phyloP scores from a whole-genome alignment of 306 rosid species.

The Malus asiatica region DNA sequence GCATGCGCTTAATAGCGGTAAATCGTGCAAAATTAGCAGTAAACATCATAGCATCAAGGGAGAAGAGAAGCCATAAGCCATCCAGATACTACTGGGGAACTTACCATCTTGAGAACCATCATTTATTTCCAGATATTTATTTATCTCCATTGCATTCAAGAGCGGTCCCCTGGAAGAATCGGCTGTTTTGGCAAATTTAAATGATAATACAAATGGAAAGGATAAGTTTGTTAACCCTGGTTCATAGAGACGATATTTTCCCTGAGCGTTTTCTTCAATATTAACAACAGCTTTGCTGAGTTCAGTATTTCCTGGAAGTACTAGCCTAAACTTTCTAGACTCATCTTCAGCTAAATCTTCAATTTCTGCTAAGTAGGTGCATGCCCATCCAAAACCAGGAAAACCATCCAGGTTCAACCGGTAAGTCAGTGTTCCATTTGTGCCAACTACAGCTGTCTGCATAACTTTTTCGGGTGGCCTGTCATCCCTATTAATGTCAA shows the following conservation, averaged over 20 bases:
- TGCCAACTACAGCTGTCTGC: constrained; percentile 96
- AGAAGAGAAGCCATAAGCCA: background rate
- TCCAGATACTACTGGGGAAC: constrained; percentile 1
- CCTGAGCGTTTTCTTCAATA: constrained; percentile 88
- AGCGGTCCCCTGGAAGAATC: constrained; percentile 88
- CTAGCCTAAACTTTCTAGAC: constrained; percentile 84
- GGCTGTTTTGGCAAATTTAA: constrained; percentile 66
- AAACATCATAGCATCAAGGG: background rate
- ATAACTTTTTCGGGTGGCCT: constrained; percentile 79
- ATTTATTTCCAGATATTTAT: constrained; percentile 65
- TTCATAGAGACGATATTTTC: constrained; percentile 81
- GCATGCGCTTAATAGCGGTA: background rate
- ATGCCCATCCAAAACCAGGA: constrained; percentile 84
- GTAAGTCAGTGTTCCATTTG: constrained; percentile 78
- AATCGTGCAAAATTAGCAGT: background rate
- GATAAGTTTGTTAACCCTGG: constrained; percentile 75
- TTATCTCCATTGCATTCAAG: constrained; percentile 91
- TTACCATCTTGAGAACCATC: constrained; percentile 83
- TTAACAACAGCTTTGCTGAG: constrained; percentile 76
- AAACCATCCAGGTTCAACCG: constrained; percentile 86
- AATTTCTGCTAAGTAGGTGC: constrained; percentile 86
- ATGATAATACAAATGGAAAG: constrained; percentile 74
- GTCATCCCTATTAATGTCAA: constrained; percentile 53
- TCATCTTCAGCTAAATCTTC: constrained; percentile 62
- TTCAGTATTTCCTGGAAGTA: constrained; percentile 64